Conservation (phyloP, 176 grass and related monocot species). For the Oryza meridionalis region DNA sequence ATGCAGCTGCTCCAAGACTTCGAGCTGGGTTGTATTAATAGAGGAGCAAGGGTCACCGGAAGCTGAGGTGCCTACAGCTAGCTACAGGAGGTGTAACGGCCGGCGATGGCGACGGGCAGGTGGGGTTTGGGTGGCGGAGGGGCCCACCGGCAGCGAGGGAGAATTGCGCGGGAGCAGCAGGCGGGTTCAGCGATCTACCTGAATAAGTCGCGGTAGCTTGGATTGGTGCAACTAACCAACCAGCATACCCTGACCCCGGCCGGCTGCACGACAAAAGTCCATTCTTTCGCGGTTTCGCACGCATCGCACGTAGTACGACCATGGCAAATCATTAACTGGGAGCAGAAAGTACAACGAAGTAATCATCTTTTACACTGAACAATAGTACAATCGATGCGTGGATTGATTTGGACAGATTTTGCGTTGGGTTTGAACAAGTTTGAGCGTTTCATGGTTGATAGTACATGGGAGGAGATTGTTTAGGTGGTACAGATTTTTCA, state of each 20-base stretch:
- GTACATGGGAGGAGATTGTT: neutral
- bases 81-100: constrained; percentile 32
- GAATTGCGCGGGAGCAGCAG: constrained; percentile 24
- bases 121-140: constrained; percentile 42
- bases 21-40: constrained; percentile 27
- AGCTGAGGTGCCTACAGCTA: constrained; percentile 1
- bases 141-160: constrained; percentile 8
- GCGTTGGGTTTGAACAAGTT: neutral
- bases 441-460: neutral
- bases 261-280: neutral
- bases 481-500: neutral
- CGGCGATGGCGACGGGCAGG: constrained; percentile 26
- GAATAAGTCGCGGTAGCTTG: constrained; percentile 37
- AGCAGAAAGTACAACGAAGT: neutral
- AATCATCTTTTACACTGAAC: neutral
- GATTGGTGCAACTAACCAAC: constrained; percentile 57
- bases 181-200: constrained; percentile 54
- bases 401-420: neutral
- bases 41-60: constrained; percentile 5
- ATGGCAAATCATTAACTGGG: neutral
- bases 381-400: neutral
- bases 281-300: neutral
- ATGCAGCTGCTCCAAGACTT: neutral
- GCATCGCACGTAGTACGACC: neutral
- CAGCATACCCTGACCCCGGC: neutral